Evolutionary conservation across 306 rosid species (phyloP), one percentile per base, ranked within the genome.

Genomic region (Ormosia emarginata): DNA sequence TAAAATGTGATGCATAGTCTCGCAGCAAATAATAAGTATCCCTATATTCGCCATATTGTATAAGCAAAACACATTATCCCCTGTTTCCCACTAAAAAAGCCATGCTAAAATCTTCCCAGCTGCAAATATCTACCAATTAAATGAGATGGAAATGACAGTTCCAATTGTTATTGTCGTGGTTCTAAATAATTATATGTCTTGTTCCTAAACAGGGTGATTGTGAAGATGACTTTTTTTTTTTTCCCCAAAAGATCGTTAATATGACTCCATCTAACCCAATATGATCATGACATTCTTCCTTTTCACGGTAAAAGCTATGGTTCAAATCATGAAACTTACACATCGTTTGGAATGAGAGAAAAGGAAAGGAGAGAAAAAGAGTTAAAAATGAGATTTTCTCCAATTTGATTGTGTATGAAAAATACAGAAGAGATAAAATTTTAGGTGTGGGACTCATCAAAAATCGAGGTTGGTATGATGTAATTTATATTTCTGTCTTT

Each of bases 211-310:
- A 29, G 32, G n/a, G 66, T 53, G 13, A 37, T 40, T 37, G 40
- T 12, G 36, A 77, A 49, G 64, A 77, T 10, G 40, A 49, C 64
- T 77, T 34, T 52, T 61, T 77, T 14, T 18, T 15, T 37, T 70
- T 40, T 37, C 12, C 37, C 36, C 40, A 50, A 40, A 65, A 37
- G 50, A 36, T 77, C 10, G 41, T 65, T 13, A 64, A 7, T 63
- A 36, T 62, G 63, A 76, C 73, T 64, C 73, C 39, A 18, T 77
- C 72, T 3, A 59, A 75, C 4, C 46, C 36, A 63, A 62, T 72
- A 39, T 34, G 74, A 77, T 77, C 64, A 64, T 77, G 72, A 63
- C 59, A 49, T 77, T 36, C 52, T 15, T 49, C 62, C 71, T 62
- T 77, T 65, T 37, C 74, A 52, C 10, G 66, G 15, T 41, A 50